Percentiles rank a stretch among this genome's conserved stretches.
Evolutionary conservation across 805 yeast genomes (phyloP).

Genomic region (Metschnikowia shivogae): DNA sequence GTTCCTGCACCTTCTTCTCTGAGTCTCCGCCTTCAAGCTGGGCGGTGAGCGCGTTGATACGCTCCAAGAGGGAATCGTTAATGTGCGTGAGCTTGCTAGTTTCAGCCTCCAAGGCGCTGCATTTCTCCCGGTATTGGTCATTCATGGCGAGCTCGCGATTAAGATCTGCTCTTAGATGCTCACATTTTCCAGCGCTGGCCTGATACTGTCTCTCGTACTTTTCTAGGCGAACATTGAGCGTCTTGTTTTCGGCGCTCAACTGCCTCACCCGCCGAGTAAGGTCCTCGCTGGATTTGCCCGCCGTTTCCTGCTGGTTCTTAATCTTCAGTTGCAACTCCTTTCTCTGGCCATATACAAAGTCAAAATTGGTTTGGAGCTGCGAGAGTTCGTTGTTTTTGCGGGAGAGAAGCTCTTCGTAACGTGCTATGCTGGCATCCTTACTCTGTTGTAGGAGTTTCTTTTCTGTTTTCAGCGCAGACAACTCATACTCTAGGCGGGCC

Average conservation of each 20-base stretch:
- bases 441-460: slow-evolving; percentile 28
- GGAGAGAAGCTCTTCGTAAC: slow-evolving; percentile 24
- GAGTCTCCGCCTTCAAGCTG: slow-evolving; percentile 10
- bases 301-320: slow-evolving; percentile 28
- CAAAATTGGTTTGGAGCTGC: slow-evolving; percentile 33
- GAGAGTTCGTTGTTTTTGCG: slow-evolving; percentile 31
- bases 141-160: slow-evolving; percentile 30
- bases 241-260: slow-evolving; percentile 20
- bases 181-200: slow-evolving; percentile 24
- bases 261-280: slow-evolving; percentile 18
- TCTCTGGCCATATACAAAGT: slow-evolving; percentile 32
- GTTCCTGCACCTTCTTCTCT: slow-evolving; percentile 26
- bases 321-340: slow-evolving; percentile 29
- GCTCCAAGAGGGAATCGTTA: slow-evolving; percentile 29
- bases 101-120: slow-evolving; percentile 25
- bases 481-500: slow-evolving; percentile 29
- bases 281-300: slow-evolving; percentile 16
- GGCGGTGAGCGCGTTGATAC: slow-evolving; percentile 22
- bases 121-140: slow-evolving; percentile 37
- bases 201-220: slow-evolving; percentile 22
- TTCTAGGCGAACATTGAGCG: slow-evolving; percentile 9
- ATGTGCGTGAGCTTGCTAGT: slow-evolving; percentile 25
- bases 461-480: slow-evolving; percentile 30
- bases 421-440: slow-evolving; percentile 20
- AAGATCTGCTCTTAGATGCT: slow-evolving; percentile 34